Evolutionary conservation across 352 stramenopile genomes (phyloP), one percentile per base, ranked within the genome.

Genomic region (Elongisporangium prolatum): DNA sequence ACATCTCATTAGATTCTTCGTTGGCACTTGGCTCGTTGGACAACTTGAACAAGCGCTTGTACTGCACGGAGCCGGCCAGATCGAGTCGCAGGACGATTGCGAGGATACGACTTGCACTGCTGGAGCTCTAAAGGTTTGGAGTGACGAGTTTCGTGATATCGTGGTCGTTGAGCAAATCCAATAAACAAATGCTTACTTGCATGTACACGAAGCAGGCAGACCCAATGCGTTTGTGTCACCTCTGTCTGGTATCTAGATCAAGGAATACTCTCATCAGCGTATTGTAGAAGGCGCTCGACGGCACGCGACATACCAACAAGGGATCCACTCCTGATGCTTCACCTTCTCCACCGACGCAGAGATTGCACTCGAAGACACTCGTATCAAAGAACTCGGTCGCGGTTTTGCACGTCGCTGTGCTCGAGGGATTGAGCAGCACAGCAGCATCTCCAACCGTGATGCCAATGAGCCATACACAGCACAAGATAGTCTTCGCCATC

Each of bases 1-100:
- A 50, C 84, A 93, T 0, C 60, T 64, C 8, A 64, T 66, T 2
- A 60, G 63, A 40, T 91, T 80, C 13, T 57, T 60, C 14, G 68
- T 80, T 2, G 81, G 68, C 21, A 77, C 80, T 54, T 75, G 63
- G 9, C 66, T 60, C 0, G 38, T 24, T 13, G 66, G 60, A 59
- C 83, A 92, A 6, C 17, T 59, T 8, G 63, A 60, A 51, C 83
- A 92, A 4, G 51, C n/a, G 0, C 80, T 34, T 14, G 72, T 52
- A 50, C 67, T 87, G 57, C 83, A 90, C 2, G 83, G 78, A 3
- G 67, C 75, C 9, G 83, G 83, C 83, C 83, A 92, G 10, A 71
- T 84, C 9, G 80, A 74, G 21, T 74, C 68, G 34, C 83, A 92
- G 0, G 40, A 56, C 8, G 65, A 62, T 24, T 84, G 67, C 0